phyloP scores from a whole-genome alignment of 23 red algal genomes.

The Agarophyton chilense region DNA sequence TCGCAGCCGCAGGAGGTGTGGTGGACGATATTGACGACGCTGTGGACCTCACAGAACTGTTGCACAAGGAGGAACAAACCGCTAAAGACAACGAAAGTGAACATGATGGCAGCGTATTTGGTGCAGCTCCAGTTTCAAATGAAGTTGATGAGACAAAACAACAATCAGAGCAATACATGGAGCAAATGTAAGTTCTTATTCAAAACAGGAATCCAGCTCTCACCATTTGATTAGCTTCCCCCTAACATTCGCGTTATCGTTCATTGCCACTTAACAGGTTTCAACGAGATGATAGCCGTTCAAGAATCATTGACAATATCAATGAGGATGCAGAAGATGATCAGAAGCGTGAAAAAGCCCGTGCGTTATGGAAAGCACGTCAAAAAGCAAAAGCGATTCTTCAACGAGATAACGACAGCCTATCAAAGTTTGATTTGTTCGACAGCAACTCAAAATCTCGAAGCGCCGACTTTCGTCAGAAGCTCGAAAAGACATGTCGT shows the following conservation, averaged over 20 bases:
- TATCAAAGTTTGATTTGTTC: conserved; percentile 52
- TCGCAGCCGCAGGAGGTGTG: conserved; percentile 14
- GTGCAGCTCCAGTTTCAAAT: not conserved
- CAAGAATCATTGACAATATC: conserved; percentile 6
- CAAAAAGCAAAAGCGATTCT: conserved; percentile 47
- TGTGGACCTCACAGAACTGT: conserved; percentile 39
- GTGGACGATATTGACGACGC: conserved; percentile 45
- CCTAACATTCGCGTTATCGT: not conserved
- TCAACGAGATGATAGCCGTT: conserved; percentile 58
- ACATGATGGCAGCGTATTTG: not conserved
- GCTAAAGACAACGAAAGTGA: conserved; percentile 1
- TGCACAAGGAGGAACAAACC: not conserved
- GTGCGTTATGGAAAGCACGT: conserved; percentile 63
- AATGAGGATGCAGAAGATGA: conserved; percentile 26
- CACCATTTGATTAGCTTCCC: too few relatives aligned
- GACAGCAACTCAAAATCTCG: conserved; percentile 19
- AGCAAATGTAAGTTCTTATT: conserved; percentile 59
- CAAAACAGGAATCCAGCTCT: too few relatives aligned
- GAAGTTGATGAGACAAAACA: conserved; percentile 1
- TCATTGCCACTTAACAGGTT: conserved; percentile 31
- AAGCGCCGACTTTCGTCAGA: conserved; percentile 24
- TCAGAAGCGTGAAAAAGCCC: conserved; percentile 35
- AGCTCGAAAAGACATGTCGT: conserved; percentile 61
- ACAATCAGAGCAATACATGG: conserved; percentile 29
- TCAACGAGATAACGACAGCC: conserved; percentile 54